phyloP scores from a whole-genome alignment of 768 basidiomycete species.

The Leccinum uliginosum region DNA sequence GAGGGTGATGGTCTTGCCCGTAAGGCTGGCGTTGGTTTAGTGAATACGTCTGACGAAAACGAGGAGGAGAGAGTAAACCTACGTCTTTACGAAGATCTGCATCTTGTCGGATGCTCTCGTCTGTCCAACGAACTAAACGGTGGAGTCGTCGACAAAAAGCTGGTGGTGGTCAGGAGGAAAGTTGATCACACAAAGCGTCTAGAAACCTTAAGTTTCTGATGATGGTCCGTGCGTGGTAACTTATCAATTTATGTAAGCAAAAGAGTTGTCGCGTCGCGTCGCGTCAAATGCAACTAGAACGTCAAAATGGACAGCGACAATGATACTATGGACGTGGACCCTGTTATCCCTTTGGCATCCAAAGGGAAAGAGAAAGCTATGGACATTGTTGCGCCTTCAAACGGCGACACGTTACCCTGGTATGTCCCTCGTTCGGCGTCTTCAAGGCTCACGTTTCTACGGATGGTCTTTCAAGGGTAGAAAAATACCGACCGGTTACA shows the following conservation, averaged over 20 bases:
- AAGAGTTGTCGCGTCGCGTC: slow-evolving; percentile 18
- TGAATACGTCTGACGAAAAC: slow-evolving; percentile 1
- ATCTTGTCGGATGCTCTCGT: slow-evolving; percentile 73
- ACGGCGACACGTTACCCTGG: slow-evolving; percentile 82
- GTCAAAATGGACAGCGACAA: slow-evolving; percentile 54
- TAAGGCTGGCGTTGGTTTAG: slow-evolving; percentile 58
- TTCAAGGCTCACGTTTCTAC: neutral
- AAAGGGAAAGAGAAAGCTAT: slow-evolving; percentile 74
- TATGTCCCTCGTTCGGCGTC: slow-evolving; percentile 32
- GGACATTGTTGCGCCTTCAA: slow-evolving; percentile 37
- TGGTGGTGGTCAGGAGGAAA: slow-evolving; percentile 33
- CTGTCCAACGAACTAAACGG: slow-evolving; percentile 86
- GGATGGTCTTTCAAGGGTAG: slow-evolving; percentile 62
- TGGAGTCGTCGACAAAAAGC: slow-evolving; percentile 95
- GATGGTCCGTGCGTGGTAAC: slow-evolving; percentile 43
- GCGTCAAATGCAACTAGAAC: slow-evolving; percentile 1
- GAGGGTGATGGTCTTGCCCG: slow-evolving; percentile 98
- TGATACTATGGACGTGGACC: slow-evolving; percentile 45
- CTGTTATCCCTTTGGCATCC: slow-evolving; percentile 22
- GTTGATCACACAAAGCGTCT: slow-evolving; percentile 5
- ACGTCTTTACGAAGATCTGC: slow-evolving; percentile 99
- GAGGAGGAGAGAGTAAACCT: slow-evolving; percentile 28
- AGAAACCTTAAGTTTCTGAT: slow-evolving; percentile 32
- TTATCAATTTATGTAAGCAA: slow-evolving; percentile 8
- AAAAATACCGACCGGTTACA: slow-evolving; percentile 92